These are phyloP conservation scores for Claviceps paspali DNA, from an alignment of 2,329 filamentous ascomycete species.

Conservation along the genomic window DNA sequence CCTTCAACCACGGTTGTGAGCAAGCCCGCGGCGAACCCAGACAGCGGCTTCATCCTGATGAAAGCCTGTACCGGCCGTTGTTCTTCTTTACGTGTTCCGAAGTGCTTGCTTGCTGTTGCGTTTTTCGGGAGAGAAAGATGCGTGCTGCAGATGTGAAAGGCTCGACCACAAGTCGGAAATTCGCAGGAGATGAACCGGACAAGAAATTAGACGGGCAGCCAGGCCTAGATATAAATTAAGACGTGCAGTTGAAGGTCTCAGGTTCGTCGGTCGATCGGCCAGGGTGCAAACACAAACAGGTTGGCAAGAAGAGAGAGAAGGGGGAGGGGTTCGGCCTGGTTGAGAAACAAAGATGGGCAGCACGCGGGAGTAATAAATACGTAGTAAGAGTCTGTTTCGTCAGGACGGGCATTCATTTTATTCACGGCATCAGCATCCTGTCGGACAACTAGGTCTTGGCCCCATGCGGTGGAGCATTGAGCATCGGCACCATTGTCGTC, in stretches of 20 bases:
- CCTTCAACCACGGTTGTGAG: slow-evolving; percentile 17
- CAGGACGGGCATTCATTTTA: too few relatives aligned
- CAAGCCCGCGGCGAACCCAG: slow-evolving; percentile 16
- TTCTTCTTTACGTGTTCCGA: not conserved
- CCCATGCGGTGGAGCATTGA: too few relatives aligned
- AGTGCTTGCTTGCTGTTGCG: not conserved
- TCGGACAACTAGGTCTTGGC: too few relatives aligned
- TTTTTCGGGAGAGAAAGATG: not conserved
- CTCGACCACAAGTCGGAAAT: not conserved
- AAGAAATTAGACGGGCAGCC: not conserved
- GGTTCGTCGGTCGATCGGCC: not conserved
- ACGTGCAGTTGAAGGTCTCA: not conserved
- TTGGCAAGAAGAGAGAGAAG: too few relatives aligned
- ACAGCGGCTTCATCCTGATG: slow-evolving; percentile 19
- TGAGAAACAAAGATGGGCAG: too few relatives aligned
- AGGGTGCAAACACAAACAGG: not conserved
- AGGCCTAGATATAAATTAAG: not conserved
- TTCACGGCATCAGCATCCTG: too few relatives aligned
- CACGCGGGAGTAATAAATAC: too few relatives aligned
- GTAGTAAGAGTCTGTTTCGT: too few relatives aligned
- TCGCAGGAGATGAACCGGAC: not conserved
- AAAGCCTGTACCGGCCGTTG: not conserved
- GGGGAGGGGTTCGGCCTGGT: too few relatives aligned
- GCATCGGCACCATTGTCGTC: too few relatives aligned
- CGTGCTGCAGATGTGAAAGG: not conserved